These are phyloP conservation scores for Suillus weaverae DNA, from an alignment of 768 basidiomycete genomes.

Conservation along the genomic window DNA sequence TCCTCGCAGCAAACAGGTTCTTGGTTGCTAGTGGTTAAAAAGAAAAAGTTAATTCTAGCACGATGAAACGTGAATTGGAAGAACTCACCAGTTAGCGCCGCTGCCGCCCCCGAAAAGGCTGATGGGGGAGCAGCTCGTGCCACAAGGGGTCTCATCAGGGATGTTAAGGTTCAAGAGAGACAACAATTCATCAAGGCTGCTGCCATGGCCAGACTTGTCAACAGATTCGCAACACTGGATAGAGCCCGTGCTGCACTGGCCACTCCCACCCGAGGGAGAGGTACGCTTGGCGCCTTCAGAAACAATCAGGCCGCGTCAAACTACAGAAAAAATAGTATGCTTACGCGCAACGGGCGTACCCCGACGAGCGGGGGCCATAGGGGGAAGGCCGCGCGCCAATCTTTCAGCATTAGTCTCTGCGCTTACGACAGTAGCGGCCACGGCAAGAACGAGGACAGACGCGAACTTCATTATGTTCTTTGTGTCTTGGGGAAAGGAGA, in stretches of 20 bases:
- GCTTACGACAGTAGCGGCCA: constrained; percentile 38
- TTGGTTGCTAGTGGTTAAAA: constrained; percentile 23
- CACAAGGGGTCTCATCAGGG: constrained; percentile 9
- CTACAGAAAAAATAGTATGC: constrained; percentile 10
- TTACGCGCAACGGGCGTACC: constrained; percentile 35
- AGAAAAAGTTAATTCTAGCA: background rate
- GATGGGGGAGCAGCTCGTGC: constrained; percentile 35
- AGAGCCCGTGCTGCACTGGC: constrained; percentile 20
- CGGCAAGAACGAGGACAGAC: constrained; percentile 36
- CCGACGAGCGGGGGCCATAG: constrained; percentile 41
- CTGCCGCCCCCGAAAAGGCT: constrained; percentile 24
- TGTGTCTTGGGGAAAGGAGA: background rate
- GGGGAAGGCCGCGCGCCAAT: constrained; percentile 53
- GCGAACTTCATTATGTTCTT: constrained; percentile 30
- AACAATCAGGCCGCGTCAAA: background rate
- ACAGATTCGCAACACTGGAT: constrained; percentile 21
- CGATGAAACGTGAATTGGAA: background rate
- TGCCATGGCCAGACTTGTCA: background rate
- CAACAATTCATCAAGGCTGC: background rate
- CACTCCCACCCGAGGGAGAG: constrained; percentile 34
- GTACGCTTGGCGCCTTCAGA: constrained; percentile 36
- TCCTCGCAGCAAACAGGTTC: constrained; percentile 43
- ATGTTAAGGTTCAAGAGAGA: background rate
- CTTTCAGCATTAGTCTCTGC: constrained; percentile 54
- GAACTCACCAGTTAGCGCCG: constrained; percentile 20